Evolutionary conservation across 225 moss, liverwort and hornwort genomes (phyloP), one percentile per base, ranked within the genome.

Genomic region (Bryum argenteum): DNA sequence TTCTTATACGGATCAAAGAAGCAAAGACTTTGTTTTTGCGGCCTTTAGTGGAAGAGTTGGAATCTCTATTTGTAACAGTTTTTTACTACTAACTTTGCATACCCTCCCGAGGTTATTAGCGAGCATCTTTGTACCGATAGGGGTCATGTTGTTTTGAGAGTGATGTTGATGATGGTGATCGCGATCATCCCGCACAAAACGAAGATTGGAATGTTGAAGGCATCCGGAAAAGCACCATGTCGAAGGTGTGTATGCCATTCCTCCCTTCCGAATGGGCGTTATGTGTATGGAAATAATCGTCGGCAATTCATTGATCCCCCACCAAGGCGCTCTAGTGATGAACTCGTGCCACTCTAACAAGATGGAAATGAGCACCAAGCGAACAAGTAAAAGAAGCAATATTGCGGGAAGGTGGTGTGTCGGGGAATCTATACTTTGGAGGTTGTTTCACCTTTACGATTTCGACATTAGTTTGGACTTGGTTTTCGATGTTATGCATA

Each of bases 401-500:
- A 18, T 21, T 43, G 4, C 21, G 43, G 11, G 11, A n/a, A 41
- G 53, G 20, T 5, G 42, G 42, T 62, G 1, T 62, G 9, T 20
- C 3, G 10, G 61, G 1, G 19, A 20, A 43, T 42, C 13, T 21
- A 1, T 63, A 0, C 2, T 21, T 0, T 43, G 63, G n/a, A 5
- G 22, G n/a, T 44, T 43, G 43, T 61, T 42, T 11, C 10, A 61
- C n/a, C 20, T 20, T 5, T 19, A 20, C 11, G 41, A n/a, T 10
- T 61, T 61, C 39, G 18, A 41, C 40, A 61, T 61, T 12, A 40
- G 6, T 19, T 61, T 61, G 19, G 11, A 42, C 11, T 9, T 61
- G 18, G 61, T 61, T 17, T 61, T 61, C 10, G 19, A 42, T 61
- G 20, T 61, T 39, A 61, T 61, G 10, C 18, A 61, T 12, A 41